Percentiles rank a stretch among this genome's conserved stretches.
Evolutionary conservation across 768 basidiomycete species (phyloP).

Genomic region (Gyrodon lividus): DNA sequence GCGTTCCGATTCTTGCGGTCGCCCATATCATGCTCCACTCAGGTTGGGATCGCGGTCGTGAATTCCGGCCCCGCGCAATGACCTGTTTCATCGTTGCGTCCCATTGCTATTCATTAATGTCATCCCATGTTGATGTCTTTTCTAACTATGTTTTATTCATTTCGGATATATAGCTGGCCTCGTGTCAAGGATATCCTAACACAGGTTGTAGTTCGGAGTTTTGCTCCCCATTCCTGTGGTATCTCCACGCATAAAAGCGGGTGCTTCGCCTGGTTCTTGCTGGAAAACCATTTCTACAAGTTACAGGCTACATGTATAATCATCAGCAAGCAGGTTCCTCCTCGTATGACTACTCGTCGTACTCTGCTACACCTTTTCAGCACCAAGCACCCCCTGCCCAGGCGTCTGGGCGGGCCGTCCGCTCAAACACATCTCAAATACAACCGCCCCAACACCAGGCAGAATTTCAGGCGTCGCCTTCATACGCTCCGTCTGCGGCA

Average conservation of each 20-base stretch:
- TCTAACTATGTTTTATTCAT: constrained; percentile 32
- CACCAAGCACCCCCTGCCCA: constrained; percentile 27
- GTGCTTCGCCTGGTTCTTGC: constrained; percentile 17
- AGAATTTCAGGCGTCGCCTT: constrained; percentile 24
- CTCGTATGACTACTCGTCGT: constrained; percentile 52
- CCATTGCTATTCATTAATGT: constrained; percentile 34
- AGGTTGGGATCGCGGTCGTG: constrained; percentile 10
- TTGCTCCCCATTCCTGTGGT: constrained; percentile 26
- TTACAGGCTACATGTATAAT: constrained; percentile 54
- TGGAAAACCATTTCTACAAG: constrained; percentile 45
- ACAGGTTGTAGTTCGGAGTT: constrained; percentile 29
- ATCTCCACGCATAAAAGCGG: constrained; percentile 33
- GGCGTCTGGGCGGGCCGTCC: constrained; percentile 29
- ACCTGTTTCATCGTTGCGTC: constrained; percentile 27
- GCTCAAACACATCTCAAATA: constrained; percentile 32
- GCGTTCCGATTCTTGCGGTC: constrained; percentile 11
- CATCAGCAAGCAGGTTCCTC: constrained; percentile 41
- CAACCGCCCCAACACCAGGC: constrained; percentile 31
- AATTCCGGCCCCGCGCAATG: constrained; percentile 27
- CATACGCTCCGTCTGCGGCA: constrained; percentile 29
- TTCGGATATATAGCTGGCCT: constrained; percentile 37
- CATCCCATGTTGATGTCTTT: constrained; percentile 35
- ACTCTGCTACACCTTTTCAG: constrained; percentile 32
- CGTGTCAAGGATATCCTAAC: constrained; percentile 34
- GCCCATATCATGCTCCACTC: constrained; percentile 8